Base-by-base conservation (phyloP, 192 early-diverging fungal species). In the Phycomyces blakesleeanus region DNA sequence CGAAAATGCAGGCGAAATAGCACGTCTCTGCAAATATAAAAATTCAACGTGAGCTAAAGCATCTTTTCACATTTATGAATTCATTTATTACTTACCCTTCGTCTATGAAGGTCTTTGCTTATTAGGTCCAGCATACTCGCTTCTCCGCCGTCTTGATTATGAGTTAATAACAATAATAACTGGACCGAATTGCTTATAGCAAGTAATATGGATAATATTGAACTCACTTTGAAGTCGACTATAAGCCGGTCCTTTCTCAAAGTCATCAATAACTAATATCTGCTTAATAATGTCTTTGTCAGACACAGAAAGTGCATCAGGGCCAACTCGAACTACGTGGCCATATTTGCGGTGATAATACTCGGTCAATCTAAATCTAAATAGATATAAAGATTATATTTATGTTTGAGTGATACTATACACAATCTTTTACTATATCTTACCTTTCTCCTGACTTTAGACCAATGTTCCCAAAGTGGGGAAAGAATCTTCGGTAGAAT, bases 1-100 rank as follows among this genome's bases (percentile, higher is more conserved):
- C 7, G 74, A 70, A 47, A 82, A 82, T 29, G 78, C 75, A 26
- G 80, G 81, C 1, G 79, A 64, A 9, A 83, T 57, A 1, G 73
- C 41, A 27, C 74, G 76, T 63, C 82, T 52, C 78, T 80, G n/a
- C n/a, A n/a, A n/a, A 73, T 14, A 26, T 34, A 39, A 39, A 16
- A 0, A 34, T n/a, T n/a, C 29, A 34, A 7, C 29, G 2, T 34
- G 29, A 34, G 2, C 2, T 34, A 34, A 7, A 34, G 29, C 7
- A 34, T 34, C 29, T 5, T 34, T 5, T 34, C 7, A 34, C 7
- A 34, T 34, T 34, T 34, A n/a, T 7, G 7, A 34, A 7, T 34
- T 34, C n/a, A n/a, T n/a, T n/a, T n/a, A n/a, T n/a, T 47, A 53
- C 18, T 44, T n/a, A 75, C 73, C n/a, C 62, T 52, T 10, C 66